These are phyloP conservation scores for Helminthosporium solani DNA, from an alignment of 2,329 filamentous ascomycete species.

Conservation along the genomic window DNA sequence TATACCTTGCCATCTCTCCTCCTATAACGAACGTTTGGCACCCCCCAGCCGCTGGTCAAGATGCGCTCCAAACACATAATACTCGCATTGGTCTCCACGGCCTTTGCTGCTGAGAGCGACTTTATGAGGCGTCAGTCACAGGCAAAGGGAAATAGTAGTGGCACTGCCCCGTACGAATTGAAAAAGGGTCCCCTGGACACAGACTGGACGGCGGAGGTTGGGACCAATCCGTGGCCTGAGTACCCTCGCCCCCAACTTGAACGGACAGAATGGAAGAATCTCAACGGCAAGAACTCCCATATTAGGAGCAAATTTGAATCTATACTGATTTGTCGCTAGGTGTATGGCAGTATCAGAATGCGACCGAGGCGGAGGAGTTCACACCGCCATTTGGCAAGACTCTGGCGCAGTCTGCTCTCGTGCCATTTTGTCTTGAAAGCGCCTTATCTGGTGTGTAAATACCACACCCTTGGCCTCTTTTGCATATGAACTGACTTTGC, in stretches of 20 bases:
- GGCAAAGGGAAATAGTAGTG: constrained; percentile 2
- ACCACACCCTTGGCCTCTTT: not conserved
- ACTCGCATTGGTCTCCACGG: constrained; percentile 8
- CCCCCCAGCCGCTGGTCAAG: constrained; percentile 2
- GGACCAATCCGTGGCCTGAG: constrained; percentile 58
- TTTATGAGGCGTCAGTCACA: constrained; percentile 13
- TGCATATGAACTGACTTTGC: constrained; percentile 27
- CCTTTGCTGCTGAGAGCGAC: constrained; percentile 9
- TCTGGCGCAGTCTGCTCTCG: constrained; percentile 49
- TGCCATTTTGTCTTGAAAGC: constrained; percentile 58
- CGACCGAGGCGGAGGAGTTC: constrained; percentile 42
- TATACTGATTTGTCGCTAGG: constrained; percentile 39
- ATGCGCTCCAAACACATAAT: constrained; percentile 21
- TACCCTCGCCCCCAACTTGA: constrained; percentile 59
- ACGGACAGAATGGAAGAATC: constrained; percentile 55
- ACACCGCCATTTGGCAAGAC: constrained; percentile 48
- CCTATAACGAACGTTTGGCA: not conserved
- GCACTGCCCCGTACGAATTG: constrained; percentile 28
- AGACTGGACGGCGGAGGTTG: constrained; percentile 54
- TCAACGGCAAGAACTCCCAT: constrained; percentile 56
- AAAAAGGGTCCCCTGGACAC: constrained; percentile 40
- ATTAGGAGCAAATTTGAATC: constrained; percentile 53
- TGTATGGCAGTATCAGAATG: not conserved
- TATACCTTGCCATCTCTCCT: not conserved
- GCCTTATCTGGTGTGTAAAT: constrained; percentile 49